These are phyloP conservation scores for Suillus spraguei DNA, from an alignment of 768 basidiomycete species.

Conservation along the genomic window DNA sequence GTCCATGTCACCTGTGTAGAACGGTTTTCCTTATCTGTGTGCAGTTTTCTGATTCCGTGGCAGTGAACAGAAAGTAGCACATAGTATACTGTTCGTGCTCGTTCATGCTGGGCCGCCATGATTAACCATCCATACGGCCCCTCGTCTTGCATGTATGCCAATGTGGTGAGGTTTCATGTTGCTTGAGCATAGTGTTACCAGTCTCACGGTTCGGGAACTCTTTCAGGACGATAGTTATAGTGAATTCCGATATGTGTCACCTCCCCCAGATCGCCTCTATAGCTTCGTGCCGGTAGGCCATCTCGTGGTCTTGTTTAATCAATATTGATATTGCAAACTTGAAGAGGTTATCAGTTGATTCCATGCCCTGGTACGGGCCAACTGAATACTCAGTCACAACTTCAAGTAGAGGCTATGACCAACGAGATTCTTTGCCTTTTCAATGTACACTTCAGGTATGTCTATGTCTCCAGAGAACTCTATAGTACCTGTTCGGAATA, in stretches of 20 bases:
- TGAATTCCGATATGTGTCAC: not conserved
- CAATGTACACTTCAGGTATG: slow-evolving; percentile 21
- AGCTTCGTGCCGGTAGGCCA: slow-evolving; percentile 32
- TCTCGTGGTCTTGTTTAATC: not conserved
- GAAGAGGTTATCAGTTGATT: slow-evolving; percentile 31
- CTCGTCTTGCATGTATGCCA: slow-evolving; percentile 29
- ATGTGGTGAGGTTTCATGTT: slow-evolving; percentile 18
- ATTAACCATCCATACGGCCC: slow-evolving; percentile 35
- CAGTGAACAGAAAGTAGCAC: not conserved
- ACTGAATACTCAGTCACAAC: slow-evolving; percentile 12
- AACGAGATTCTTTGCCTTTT: slow-evolving; percentile 14
- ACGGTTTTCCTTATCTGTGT: not conserved
- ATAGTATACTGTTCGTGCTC: not conserved
- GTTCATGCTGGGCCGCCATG: slow-evolving; percentile 15
- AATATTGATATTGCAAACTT: slow-evolving; percentile 1
- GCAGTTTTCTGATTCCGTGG: not conserved
- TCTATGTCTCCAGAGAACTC: slow-evolving; percentile 13
- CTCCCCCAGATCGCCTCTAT: slow-evolving; percentile 23
- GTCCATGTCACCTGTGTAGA: not conserved
- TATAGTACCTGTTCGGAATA: not conserved
- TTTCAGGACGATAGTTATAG: slow-evolving; percentile 17
- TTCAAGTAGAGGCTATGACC: slow-evolving; percentile 9
- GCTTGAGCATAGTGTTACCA: not conserved
- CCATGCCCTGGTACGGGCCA: slow-evolving; percentile 13
- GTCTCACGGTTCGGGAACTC: not conserved